phyloP scores from a whole-genome alignment of 306 rosid species.

The Myrica gale region DNA sequence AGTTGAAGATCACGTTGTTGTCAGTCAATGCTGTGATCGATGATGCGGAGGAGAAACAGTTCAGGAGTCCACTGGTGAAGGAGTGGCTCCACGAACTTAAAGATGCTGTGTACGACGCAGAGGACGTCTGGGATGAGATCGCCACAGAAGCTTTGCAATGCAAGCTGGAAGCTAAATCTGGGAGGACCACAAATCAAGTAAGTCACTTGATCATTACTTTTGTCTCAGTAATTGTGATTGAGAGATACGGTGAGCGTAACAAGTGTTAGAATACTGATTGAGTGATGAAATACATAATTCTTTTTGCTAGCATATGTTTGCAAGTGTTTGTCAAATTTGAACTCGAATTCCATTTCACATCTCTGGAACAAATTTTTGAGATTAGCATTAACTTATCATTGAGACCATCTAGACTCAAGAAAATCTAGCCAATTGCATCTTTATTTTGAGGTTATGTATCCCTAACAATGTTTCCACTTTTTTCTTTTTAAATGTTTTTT shows the following conservation, averaged over 20 bases:
- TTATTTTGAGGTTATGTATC: too few relatives aligned
- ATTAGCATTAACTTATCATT: background rate
- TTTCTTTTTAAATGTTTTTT: too few relatives aligned
- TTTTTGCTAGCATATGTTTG: too few relatives aligned
- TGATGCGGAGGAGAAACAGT: conserved; percentile 50
- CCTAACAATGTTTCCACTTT: too few relatives aligned
- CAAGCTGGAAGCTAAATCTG: conserved; percentile 1
- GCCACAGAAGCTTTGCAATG: background rate
- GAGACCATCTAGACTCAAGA: too few relatives aligned
- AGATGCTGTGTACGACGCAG: conserved; percentile 12
- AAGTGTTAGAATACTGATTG: too few relatives aligned
- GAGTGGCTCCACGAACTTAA: conserved; percentile 46
- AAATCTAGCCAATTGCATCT: too few relatives aligned
- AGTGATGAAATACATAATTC: too few relatives aligned
- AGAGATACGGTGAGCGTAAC: too few relatives aligned
- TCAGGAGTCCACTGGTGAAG: conserved; percentile 33
- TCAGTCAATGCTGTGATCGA: conserved; percentile 35
- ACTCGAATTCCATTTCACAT: too few relatives aligned
- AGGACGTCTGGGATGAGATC: conserved; percentile 18
- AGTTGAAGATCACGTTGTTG: conserved; percentile 36
- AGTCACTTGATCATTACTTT: background rate
- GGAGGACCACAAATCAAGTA: background rate
- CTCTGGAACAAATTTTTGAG: background rate
- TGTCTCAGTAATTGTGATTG: too few relatives aligned
- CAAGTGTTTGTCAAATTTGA: too few relatives aligned